Conservation (phyloP, 352 stramenopile species). For the Pythium sukuiense region DNA sequence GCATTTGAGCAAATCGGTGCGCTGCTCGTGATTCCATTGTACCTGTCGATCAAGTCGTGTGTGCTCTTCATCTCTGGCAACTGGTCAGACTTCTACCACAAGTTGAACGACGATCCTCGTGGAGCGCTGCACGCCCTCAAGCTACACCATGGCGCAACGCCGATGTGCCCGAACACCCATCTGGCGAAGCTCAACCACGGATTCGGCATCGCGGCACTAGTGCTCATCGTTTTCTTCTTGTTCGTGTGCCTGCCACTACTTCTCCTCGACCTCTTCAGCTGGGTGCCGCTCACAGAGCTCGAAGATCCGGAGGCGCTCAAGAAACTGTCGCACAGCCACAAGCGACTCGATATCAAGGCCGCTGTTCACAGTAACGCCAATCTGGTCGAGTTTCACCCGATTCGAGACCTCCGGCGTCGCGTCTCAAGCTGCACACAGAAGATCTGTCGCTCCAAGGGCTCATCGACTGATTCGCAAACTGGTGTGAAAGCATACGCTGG, state of each 20-base stretch:
- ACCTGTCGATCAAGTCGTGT: conserved; percentile 58
- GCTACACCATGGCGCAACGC: conserved; percentile 19
- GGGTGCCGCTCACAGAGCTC: conserved; percentile 50
- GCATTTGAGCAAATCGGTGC: conserved; percentile 46
- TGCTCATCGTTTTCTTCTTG: conserved; percentile 47
- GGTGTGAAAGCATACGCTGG: conserved; percentile 3
- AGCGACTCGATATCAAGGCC: conserved; percentile 39
- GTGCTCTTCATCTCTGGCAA: conserved; percentile 54
- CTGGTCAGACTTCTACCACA: conserved; percentile 37
- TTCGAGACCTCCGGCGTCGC: neutral
- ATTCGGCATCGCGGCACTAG: conserved; percentile 36
- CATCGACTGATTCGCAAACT: neutral
- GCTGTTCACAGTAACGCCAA: conserved; percentile 59
- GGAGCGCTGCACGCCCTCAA: conserved; percentile 25
- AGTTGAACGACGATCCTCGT: conserved; percentile 17
- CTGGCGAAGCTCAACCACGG: conserved; percentile 39
- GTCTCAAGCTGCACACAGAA: conserved; percentile 10
- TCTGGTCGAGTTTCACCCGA: conserved; percentile 36
- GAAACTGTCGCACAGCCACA: conserved; percentile 31
- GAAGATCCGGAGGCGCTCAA: conserved; percentile 32
- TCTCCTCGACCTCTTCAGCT: conserved; percentile 58
- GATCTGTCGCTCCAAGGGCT: conserved; percentile 4
- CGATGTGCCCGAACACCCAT: conserved; percentile 20
- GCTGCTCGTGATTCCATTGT: conserved; percentile 55
- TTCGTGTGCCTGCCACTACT: conserved; percentile 56